Base-by-base conservation (phyloP, 2,329 filamentous ascomycete genomes). In the Ascochyta viciae-villosae region DNA sequence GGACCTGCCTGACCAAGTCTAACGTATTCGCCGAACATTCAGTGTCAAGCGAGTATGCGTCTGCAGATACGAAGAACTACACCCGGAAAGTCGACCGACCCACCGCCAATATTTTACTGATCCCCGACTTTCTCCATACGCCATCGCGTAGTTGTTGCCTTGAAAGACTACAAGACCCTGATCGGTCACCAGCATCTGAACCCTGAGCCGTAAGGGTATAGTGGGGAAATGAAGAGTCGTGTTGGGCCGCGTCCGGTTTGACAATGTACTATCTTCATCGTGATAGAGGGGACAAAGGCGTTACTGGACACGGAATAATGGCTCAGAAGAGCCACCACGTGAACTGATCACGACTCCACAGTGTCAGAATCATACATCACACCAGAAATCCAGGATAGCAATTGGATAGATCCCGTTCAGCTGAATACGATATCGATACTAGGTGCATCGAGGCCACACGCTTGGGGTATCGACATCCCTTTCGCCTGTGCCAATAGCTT, bases 1-100 rank as follows among this genome's bases (percentile, higher is more conserved):
- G 19, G 52, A 16, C 52, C 46, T 55, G 44, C 52, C 52, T 55
- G n/a, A 50, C 45, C 9, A 19, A 50, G 41, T 3, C 15, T 27
- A 16, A 31, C 19, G 27, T 29, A 35, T 46, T 46, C 41, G 31
- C 46, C 41, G 31, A 49, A 37, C 13, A 33, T 16, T 16, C 22
- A 24, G n/a, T n/a, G 24, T 38, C 15, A 39, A 53, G 31, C 6
- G 26, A 44, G 23, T 23, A 22, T 55, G 16, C 3, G 19, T 19
- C 19, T 41, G 33, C 41, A 45, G 35, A 35, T 27, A 50, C 52
- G 42, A 50, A 50, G 45, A 27, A 40, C 39, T 41, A 35, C 45
- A 35, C 22, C 8, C 46, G 35, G 52, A 50, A 15, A 46, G 37
- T 50, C 41, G 34, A 38, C 52, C 41, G 46, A 46, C 6, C 41